Conservation (phyloP, 306 rosid genomes). For the Quercus wislizeni region DNA sequence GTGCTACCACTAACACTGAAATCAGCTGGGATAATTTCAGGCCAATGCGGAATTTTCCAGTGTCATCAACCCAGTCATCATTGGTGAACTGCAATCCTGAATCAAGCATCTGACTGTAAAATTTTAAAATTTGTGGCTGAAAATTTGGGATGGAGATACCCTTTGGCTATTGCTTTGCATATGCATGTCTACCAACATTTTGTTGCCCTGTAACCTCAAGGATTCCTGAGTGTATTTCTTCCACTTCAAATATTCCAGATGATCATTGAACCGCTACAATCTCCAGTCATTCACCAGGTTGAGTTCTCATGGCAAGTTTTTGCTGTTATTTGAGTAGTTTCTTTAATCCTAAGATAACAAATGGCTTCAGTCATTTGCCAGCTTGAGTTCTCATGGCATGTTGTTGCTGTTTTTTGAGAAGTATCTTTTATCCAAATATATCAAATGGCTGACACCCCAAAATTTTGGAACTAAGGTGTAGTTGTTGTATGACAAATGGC, state of each 20-base stretch:
- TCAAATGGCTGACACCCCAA: no score
- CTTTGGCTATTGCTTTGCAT: conserved; percentile 8
- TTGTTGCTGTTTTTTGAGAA: no score
- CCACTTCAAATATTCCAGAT: conserved; percentile 6
- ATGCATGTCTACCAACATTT: conserved; percentile 5
- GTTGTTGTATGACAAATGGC: not conserved
- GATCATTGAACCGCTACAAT: conserved; percentile 13
- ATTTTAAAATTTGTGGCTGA: conserved; percentile 11
- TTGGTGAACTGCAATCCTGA: conserved; percentile 10
- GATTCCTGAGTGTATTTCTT: conserved; percentile 5
- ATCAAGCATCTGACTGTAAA: conserved; percentile 1
- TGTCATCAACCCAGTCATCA: conserved; percentile 1
- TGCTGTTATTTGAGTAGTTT: not conserved
- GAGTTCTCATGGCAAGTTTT: not conserved
- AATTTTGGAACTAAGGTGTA: no score
- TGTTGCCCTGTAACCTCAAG: conserved; percentile 16
- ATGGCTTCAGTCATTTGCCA: no score
- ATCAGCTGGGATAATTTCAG: not conserved
- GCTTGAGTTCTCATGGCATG: no score
- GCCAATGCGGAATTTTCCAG: not conserved
- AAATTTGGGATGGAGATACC: conserved; percentile 5
- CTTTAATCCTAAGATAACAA: not conserved
- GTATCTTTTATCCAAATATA: no score
- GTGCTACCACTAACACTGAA: not conserved
- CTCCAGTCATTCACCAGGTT: not conserved